phyloP scores from a whole-genome alignment of 2,329 filamentous ascomycete species.

The Dothistroma pini region DNA sequence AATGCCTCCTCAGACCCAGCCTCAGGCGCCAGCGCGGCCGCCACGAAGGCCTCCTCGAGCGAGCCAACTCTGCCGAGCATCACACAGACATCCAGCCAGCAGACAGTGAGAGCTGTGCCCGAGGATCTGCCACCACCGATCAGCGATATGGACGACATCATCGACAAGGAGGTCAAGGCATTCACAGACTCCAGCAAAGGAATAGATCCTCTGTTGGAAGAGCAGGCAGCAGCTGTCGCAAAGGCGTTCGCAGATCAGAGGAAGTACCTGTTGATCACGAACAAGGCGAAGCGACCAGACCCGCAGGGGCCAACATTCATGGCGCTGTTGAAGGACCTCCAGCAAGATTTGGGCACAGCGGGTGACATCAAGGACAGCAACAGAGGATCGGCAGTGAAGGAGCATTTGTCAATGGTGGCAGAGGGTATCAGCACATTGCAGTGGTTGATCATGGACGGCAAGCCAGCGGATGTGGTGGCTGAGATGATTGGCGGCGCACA shows the following conservation, averaged over 20 bases:
- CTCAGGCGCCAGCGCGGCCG: constrained; percentile 10
- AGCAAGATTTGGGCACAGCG: constrained; percentile 74
- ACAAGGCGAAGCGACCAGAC: constrained; percentile 89
- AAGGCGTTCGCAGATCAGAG: constrained; percentile 78
- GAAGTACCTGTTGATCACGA: constrained; percentile 81
- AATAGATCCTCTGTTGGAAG: constrained; percentile 59
- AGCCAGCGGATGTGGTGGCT: constrained; percentile 79
- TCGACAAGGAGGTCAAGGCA: constrained; percentile 68
- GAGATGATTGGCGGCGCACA: constrained; percentile 81
- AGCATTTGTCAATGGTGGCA: constrained; percentile 80
- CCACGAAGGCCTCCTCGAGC: constrained; percentile 33
- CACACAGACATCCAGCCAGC: constrained; percentile 24
- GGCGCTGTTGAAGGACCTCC: constrained; percentile 80
- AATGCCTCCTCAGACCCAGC: constrained; percentile 18
- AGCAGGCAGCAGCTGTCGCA: constrained; percentile 66
- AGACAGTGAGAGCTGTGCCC: constrained; percentile 32
- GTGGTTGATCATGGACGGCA: constrained; percentile 82
- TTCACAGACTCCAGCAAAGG: constrained; percentile 76
- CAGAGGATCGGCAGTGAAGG: constrained; percentile 68
- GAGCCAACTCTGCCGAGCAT: constrained; percentile 26
- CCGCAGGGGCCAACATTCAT: constrained; percentile 65
- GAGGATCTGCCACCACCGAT: constrained; percentile 68
- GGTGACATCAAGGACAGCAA: constrained; percentile 79
- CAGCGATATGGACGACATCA: constrained; percentile 79
- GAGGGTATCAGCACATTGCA: constrained; percentile 86